A percentile compares a stretch with the other conserved stretches of the same genome.
Conservation (phyloP, 345 rosid genomes). For the Salix viminalis region DNA sequence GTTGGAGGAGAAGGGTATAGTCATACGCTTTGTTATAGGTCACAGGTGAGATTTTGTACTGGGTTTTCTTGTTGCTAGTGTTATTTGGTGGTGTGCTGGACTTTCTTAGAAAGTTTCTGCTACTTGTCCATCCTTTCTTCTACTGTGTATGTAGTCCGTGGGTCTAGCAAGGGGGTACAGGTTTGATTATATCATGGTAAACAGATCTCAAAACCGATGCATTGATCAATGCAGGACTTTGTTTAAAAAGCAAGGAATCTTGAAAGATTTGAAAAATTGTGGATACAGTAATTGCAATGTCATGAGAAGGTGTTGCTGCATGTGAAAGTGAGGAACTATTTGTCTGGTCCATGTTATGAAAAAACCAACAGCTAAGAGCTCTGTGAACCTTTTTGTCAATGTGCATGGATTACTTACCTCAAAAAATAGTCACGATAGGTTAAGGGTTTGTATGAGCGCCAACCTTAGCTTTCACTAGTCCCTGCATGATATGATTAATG, state of each 20-base stretch:
- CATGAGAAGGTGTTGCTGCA: background rate
- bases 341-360: no score
- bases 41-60: constrained; percentile 50
- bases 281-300: background rate
- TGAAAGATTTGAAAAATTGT: background rate
- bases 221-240: background rate
- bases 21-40: constrained; percentile 85
- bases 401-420: no score
- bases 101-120: background rate
- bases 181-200: background rate
- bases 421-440: no score
- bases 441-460: no score
- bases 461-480: no score
- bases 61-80: background rate
- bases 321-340: no score
- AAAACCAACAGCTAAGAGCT: no score
- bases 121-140: background rate
- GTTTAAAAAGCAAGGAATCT: background rate
- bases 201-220: background rate
- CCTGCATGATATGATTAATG: no score
- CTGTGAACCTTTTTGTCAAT: no score
- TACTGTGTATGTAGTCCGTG: background rate
- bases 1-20: constrained; percentile 76
- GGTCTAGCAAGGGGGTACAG: background rate
- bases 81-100: background rate